A percentile compares a stretch with the other conserved stretches of the same genome.
Evolutionary conservation across 83 land plant genomes (phyloP).

Genomic region (Picea mariana): DNA sequence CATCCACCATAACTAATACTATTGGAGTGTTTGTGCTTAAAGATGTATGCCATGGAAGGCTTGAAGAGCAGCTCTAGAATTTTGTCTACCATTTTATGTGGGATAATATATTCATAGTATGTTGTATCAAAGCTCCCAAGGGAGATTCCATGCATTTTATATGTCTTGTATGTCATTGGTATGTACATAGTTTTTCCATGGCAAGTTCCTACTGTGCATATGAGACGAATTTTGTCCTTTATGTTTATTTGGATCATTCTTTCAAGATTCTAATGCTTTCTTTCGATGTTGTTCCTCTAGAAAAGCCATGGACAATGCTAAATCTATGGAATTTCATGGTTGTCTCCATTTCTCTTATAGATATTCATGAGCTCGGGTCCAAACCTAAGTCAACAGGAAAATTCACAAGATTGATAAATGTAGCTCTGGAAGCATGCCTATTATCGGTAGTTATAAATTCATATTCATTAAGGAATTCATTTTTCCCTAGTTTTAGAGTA

Average conservation of each 20-base stretch:
- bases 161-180: slow-evolving; percentile 18
- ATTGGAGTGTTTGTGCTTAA: too few relatives aligned
- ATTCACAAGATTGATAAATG: neutral
- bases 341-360: neutral
- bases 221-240: slow-evolving; percentile 1
- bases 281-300: slow-evolving; percentile 23
- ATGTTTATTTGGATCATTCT: slow-evolving; percentile 30
- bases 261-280: slow-evolving; percentile 36
- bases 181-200: slow-evolving; percentile 4
- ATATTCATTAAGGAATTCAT: neutral
- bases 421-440: slow-evolving; percentile 1
- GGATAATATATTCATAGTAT: slow-evolving; percentile 3
- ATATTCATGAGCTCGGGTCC: neutral
- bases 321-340: neutral
- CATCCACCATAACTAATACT: too few relatives aligned
- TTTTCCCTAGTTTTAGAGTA: neutral
- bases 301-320: slow-evolving; percentile 5
- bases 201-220: too few relatives aligned
- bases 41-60: neutral
- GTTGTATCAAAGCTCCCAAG: slow-evolving; percentile 15
- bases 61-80: neutral
- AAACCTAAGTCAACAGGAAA: neutral
- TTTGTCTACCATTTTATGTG: neutral
- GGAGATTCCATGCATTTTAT: slow-evolving; percentile 19
- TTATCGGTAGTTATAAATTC: slow-evolving; percentile 9